These are phyloP conservation scores for Dothiorella sarmentorum DNA, from an alignment of 2,329 filamentous ascomycete genomes.

Conservation along the genomic window DNA sequence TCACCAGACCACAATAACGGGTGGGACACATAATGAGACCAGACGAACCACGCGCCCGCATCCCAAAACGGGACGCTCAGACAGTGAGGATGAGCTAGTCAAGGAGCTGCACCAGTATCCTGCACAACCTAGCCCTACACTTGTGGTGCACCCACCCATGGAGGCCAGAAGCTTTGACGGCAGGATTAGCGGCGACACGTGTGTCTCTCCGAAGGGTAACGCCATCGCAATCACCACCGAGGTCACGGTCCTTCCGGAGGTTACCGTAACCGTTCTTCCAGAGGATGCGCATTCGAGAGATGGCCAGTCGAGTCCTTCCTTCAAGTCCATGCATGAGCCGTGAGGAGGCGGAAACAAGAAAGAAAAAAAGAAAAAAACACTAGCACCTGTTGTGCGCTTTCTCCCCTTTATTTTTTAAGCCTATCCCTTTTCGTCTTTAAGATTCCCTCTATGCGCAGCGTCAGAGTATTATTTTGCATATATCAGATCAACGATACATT, in stretches of 20 bases:
- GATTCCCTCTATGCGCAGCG: background rate
- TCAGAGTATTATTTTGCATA: background rate
- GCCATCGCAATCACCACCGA: constrained; percentile 13
- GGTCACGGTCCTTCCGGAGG: constrained; percentile 1
- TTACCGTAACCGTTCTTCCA: background rate
- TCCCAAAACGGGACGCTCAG: constrained; percentile 6
- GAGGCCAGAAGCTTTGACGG: background rate
- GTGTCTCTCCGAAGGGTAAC: background rate
- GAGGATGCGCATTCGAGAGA: constrained; percentile 4
- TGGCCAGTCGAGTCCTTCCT: background rate
- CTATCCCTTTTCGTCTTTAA: background rate
- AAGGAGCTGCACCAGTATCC: constrained; percentile 5
- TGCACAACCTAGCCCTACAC: background rate
- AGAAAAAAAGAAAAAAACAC: too few relatives aligned
- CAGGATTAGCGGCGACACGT: background rate
- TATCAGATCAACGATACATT: background rate
- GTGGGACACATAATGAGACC: background rate
- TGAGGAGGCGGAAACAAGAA: background rate
- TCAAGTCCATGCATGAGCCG: background rate
- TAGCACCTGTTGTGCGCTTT: background rate
- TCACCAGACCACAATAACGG: constrained; percentile 7
- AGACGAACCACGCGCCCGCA: background rate
- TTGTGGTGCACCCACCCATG: background rate
- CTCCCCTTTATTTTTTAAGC: background rate
- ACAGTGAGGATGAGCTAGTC: constrained; percentile 18